Evolutionary conservation across 2,329 filamentous ascomycete genomes (phyloP).

Genomic region (Phialophora macrospora): DNA sequence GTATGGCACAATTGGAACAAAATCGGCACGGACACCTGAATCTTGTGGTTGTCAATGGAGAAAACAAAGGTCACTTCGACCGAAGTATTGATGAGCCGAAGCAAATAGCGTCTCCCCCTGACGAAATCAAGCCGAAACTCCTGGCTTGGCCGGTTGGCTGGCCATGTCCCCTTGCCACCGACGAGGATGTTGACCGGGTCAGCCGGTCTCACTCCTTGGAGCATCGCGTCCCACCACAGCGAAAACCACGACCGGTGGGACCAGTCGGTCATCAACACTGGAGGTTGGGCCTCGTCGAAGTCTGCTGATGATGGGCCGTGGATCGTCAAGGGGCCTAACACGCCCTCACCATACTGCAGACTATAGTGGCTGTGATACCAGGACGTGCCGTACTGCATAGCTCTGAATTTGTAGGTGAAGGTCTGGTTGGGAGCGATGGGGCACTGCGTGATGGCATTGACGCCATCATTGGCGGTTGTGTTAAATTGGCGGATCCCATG

Average conservation of each 20-base stretch:
- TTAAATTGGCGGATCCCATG: slow-evolving; percentile 14
- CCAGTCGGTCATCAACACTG: slow-evolving; percentile 14
- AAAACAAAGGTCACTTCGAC: slow-evolving; percentile 16
- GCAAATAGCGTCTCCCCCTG: slow-evolving; percentile 4
- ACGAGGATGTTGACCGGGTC: slow-evolving; percentile 11
- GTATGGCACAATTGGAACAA: slow-evolving; percentile 20
- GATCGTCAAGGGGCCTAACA: slow-evolving; percentile 12
- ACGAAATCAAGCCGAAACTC: slow-evolving; percentile 1
- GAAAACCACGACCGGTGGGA: slow-evolving; percentile 8
- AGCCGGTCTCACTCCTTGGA: neutral
- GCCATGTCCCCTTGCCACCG: slow-evolving; percentile 4
- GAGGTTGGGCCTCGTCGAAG: slow-evolving; percentile 9
- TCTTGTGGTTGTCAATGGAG: slow-evolving; percentile 20
- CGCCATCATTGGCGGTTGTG: slow-evolving; percentile 9
- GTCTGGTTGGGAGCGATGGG: slow-evolving; percentile 57
- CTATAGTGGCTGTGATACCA: slow-evolving; percentile 67
- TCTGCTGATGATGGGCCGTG: slow-evolving; percentile 8
- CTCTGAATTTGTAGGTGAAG: slow-evolving; percentile 63
- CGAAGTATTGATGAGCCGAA: slow-evolving; percentile 14
- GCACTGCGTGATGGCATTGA: slow-evolving; percentile 51
- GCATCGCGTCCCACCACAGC: slow-evolving; percentile 3
- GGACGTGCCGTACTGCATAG: slow-evolving; percentile 58
- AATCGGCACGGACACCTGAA: slow-evolving; percentile 12
- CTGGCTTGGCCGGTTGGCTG: neutral
- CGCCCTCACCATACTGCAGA: slow-evolving; percentile 14